These are phyloP conservation scores for Candida odintsovae DNA, from an alignment of 805 yeast genomes.

Conservation along the genomic window DNA sequence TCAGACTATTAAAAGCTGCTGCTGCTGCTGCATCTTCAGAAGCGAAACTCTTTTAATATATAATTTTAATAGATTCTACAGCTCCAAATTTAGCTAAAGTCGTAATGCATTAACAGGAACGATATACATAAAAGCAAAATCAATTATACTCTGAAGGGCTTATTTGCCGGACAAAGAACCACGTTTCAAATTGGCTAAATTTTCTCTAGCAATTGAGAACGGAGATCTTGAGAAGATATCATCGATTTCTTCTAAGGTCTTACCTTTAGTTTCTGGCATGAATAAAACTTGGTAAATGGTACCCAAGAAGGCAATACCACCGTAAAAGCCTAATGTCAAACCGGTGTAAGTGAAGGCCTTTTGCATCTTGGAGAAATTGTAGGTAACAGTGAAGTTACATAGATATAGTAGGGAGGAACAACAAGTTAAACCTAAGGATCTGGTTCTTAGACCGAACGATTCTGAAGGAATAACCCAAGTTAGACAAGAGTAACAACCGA, in stretches of 20 bases:
- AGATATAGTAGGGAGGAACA: slow-evolving; percentile 50
- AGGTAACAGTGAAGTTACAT: slow-evolving; percentile 60
- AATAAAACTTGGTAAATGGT: slow-evolving; percentile 46
- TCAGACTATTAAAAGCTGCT: no score
- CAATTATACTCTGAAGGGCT: not conserved
- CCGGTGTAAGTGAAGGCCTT: slow-evolving; percentile 56
- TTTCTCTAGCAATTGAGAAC: slow-evolving; percentile 25
- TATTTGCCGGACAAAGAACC: not conserved
- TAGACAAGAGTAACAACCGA: slow-evolving; percentile 60
- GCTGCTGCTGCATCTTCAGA: no score
- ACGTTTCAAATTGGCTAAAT: slow-evolving; percentile 18
- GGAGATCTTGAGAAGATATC: slow-evolving; percentile 51
- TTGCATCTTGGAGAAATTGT: slow-evolving; percentile 55
- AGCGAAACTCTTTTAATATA: no score
- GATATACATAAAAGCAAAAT: not conserved
- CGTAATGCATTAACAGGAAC: not conserved
- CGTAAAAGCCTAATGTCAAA: slow-evolving; percentile 59
- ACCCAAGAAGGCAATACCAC: slow-evolving; percentile 59
- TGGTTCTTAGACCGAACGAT: slow-evolving; percentile 50
- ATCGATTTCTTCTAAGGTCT: slow-evolving; percentile 68
- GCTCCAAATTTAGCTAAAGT: not conserved
- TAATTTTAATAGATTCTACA: not conserved
- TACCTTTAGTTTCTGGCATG: slow-evolving; percentile 70
- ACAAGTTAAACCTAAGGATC: slow-evolving; percentile 62
- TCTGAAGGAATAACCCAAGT: slow-evolving; percentile 71